A percentile compares a stretch with the other conserved stretches of the same genome.
phyloP scores from a whole-genome alignment of 78 protist species.

The Dictyostelium firmibasis region DNA sequence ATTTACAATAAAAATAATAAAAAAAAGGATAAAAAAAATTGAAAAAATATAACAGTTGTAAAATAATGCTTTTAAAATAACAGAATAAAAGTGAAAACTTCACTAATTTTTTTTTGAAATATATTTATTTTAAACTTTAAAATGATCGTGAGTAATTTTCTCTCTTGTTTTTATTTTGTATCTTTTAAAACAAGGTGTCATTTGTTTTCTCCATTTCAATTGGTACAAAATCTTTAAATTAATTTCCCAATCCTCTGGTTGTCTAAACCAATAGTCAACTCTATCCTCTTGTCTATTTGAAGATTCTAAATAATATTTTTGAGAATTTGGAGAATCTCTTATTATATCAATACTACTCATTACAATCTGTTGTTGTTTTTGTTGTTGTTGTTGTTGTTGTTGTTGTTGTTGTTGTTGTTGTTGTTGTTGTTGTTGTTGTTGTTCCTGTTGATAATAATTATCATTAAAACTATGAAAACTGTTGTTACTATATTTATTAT shows the following conservation, averaged over 20 bases:
- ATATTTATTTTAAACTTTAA: background rate
- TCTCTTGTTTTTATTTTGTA: background rate
- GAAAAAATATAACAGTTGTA: no score
- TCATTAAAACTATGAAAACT: background rate
- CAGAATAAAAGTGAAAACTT: no score
- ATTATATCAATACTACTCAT: background rate
- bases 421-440: no score
- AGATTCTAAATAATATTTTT: background rate
- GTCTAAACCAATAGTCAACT: background rate
- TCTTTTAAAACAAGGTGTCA: background rate
- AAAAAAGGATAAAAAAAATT: no score
- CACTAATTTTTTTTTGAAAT: no score
- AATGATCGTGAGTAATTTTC: background rate
- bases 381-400: background rate
- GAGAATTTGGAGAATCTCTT: background rate
- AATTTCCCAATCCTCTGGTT: conserved; percentile 3
- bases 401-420: no score
- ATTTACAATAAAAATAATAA: no score
- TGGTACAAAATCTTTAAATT: background rate
- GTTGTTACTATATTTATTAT: background rate
- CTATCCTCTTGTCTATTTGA: background rate
- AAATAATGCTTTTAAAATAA: no score
- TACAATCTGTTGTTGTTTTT: background rate
- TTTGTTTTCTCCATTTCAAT: conserved; percentile 22
- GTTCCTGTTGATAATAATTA: background rate